Evolutionary conservation across 495 filamentous ascomycete species (phyloP).

Genomic region (Polyplosphaeria fusca): DNA sequence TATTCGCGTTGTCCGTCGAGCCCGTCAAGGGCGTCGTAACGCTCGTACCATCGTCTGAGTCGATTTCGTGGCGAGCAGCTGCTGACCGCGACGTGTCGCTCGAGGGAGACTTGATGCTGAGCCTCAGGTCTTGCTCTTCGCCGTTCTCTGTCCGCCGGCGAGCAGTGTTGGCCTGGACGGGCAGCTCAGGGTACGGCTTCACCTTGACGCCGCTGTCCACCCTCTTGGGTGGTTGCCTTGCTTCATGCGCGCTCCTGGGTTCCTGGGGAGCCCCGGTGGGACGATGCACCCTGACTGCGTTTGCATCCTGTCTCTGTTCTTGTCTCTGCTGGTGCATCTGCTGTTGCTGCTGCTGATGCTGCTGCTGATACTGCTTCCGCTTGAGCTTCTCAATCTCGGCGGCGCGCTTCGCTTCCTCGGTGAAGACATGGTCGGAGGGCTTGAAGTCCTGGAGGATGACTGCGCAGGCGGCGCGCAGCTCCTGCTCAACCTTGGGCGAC

Average conservation of each 20-base stretch:
- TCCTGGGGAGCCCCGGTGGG: constrained; percentile 9
- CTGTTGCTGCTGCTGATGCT: no score
- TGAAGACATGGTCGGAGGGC: constrained; percentile 37
- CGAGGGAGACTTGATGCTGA: constrained; percentile 10
- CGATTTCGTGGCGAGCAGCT: constrained; percentile 19
- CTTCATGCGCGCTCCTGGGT: constrained; percentile 3
- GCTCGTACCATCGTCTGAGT: constrained; percentile 28
- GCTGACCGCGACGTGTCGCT: constrained; percentile 24
- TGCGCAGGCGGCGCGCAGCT: constrained; percentile 40
- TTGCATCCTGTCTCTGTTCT: background rate
- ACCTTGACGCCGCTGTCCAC: background rate
- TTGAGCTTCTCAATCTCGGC: no score
- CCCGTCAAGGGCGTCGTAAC: constrained; percentile 35
- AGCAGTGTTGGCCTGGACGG: constrained; percentile 26
- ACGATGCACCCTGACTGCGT: constrained; percentile 3
- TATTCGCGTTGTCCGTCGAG: constrained; percentile 33
- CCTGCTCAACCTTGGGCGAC: constrained; percentile 33
- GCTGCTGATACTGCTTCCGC: no score
- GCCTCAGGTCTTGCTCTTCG: constrained; percentile 1
- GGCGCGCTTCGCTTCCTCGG: constrained; percentile 27
- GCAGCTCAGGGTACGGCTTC: constrained; percentile 19
- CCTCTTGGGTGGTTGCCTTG: constrained; percentile 13
- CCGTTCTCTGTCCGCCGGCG: constrained; percentile 18
- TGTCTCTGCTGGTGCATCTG: background rate
- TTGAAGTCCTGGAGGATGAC: constrained; percentile 41